phyloP scores from a whole-genome alignment of 306 rosid species.

The Ochetophila trinervis region DNA sequence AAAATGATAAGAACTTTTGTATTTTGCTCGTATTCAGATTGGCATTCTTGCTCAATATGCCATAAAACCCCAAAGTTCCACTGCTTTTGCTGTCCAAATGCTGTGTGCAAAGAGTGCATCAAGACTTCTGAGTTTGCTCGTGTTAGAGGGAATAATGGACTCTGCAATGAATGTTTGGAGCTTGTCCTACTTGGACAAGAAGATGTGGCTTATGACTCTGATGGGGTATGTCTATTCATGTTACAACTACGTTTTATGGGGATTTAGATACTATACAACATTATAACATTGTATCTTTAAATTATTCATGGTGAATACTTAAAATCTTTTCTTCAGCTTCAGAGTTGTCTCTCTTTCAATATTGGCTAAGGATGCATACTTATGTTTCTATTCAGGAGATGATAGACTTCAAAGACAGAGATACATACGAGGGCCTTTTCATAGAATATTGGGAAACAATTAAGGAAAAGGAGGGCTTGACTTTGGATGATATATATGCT shows the following conservation, averaged over 20 bases:
- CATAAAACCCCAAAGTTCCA: conserved; percentile 29
- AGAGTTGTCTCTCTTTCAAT: not conserved
- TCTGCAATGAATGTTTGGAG: conserved; percentile 54
- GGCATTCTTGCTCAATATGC: conserved; percentile 57
- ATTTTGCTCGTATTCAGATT: conserved; percentile 36
- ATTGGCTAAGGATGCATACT: not conserved
- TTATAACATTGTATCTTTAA: too few relatives aligned
- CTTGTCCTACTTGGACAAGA: conserved; percentile 49
- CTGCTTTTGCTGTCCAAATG: conserved; percentile 61
- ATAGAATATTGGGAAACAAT: conserved; percentile 76
- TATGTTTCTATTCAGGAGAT: conserved; percentile 35
- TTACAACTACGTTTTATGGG: not conserved
- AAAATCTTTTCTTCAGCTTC: too few relatives aligned
- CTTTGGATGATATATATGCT: conserved; percentile 24
- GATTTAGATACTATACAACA: too few relatives aligned
- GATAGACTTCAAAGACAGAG: conserved; percentile 47
- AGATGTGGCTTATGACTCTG: conserved; percentile 39
- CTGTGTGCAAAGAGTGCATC: conserved; percentile 48
- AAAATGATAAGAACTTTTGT: not conserved
- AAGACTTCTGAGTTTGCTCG: conserved; percentile 28
- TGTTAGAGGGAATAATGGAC: conserved; percentile 38
- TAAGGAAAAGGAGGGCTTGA: conserved; percentile 53
- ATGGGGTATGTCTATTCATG: conserved; percentile 50
- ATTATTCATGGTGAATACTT: too few relatives aligned
- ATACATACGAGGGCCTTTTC: conserved; percentile 64